Percentiles rank a stretch among this genome's conserved stretches.
phyloP scores from a whole-genome alignment of 2,329 filamentous ascomycete species.

The Aureobasidium sp. region DNA sequence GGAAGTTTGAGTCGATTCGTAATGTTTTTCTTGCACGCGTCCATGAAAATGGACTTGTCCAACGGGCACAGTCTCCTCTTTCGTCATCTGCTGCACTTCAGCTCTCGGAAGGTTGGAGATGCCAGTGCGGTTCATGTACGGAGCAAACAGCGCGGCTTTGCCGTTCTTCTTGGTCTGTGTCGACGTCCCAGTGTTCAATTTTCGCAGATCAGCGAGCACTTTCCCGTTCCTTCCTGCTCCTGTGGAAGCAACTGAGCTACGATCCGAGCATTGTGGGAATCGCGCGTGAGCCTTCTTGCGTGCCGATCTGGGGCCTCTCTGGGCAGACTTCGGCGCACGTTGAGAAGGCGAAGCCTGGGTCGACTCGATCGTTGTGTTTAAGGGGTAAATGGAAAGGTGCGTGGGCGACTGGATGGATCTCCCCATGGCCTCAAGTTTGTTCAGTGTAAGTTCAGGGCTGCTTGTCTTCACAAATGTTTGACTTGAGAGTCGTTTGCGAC shows the following conservation, averaged over 20 bases:
- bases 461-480: constrained; percentile 34
- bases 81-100: not conserved
- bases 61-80: not conserved
- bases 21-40: too few relatives aligned
- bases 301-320: not conserved
- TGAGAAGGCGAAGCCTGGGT: not conserved
- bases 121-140: constrained; percentile 24
- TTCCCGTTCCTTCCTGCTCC: constrained; percentile 4
- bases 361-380: not conserved
- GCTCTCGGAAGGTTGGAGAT: constrained; percentile 13
- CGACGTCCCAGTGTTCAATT: not conserved
- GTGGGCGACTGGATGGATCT: not conserved
- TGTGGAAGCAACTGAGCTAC: not conserved
- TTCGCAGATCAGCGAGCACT: constrained; percentile 10
- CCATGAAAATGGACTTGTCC: not conserved
- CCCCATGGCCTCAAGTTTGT: not conserved
- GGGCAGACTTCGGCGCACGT: not conserved
- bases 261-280: not conserved
- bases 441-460: not conserved
- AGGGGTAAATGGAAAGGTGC: not conserved
- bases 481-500: constrained; percentile 37
- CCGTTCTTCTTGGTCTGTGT: not conserved
- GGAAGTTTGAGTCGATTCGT: not conserved
- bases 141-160: constrained; percentile 12
- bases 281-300: not conserved